phyloP scores from a whole-genome alignment of 371 early-diverging fungal species.

The Syncephalastrum sp. region DNA sequence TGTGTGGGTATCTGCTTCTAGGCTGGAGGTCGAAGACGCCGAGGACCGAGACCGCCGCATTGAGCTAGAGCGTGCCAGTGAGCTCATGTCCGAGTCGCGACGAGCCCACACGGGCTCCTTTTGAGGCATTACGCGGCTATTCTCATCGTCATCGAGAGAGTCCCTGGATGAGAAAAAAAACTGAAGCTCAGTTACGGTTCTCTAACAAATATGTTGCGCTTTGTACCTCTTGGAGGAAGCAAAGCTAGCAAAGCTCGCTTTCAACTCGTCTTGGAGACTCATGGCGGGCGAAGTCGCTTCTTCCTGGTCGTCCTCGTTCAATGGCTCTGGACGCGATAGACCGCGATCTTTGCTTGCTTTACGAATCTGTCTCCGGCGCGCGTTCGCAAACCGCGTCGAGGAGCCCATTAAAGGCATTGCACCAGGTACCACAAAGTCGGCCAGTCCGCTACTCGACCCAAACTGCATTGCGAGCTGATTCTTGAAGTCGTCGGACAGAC shows the following conservation, averaged over 20 bases:
- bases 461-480: slow-evolving; percentile 45
- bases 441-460: slow-evolving; percentile 40
- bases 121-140: too few species aligned
- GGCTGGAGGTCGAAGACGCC: too few species aligned
- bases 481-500: slow-evolving; percentile 47
- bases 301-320: not conserved
- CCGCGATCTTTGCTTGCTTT: slow-evolving; percentile 6
- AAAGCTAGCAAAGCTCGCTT: slow-evolving; percentile 8
- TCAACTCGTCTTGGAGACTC: slow-evolving; percentile 14
- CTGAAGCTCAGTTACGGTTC: not conserved
- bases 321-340: not conserved
- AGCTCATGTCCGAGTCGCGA: too few species aligned
- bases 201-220: not conserved
- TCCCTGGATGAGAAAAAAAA: too few species aligned
- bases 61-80: too few species aligned
- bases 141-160: too few species aligned
- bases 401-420: slow-evolving; percentile 46
- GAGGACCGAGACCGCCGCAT: too few species aligned
- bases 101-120: too few species aligned
- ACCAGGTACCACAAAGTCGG: slow-evolving; percentile 44
- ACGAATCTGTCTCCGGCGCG: slow-evolving; percentile 26
- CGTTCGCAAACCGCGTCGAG: slow-evolving; percentile 33
- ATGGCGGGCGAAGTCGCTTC: slow-evolving; percentile 6
- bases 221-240: slow-evolving; percentile 7
- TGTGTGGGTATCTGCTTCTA: too few species aligned